Evolutionary conservation across 1,284 basidiomycete species (phyloP).

Genomic region (Trichosporon coremiiforme): DNA sequence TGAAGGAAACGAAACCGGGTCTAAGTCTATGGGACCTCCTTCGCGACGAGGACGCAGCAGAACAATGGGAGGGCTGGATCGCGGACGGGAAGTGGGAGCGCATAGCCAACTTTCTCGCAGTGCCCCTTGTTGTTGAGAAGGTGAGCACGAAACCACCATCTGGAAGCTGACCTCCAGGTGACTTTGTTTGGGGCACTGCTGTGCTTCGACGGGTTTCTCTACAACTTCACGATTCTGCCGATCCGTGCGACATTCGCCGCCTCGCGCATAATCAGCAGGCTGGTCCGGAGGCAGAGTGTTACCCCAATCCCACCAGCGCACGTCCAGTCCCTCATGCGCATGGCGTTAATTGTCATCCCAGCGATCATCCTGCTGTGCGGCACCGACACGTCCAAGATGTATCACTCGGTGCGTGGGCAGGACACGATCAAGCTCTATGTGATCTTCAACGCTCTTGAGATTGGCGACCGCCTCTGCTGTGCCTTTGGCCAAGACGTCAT

Average conservation of each 20-base stretch:
- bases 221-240: conserved; percentile 96
- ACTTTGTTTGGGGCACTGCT: conserved; percentile 90
- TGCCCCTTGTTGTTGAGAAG: conserved; percentile 93
- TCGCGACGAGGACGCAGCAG: conserved; percentile 52
- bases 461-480: conserved; percentile 90
- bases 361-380: conserved; percentile 75
- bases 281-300: conserved; percentile 25
- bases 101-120: conserved; percentile 94
- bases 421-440: conserved; percentile 99
- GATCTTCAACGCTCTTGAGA: conserved; percentile 98
- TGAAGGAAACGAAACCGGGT: background rate
- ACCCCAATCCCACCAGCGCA: conserved; percentile 47
- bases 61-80: conserved; percentile 54
- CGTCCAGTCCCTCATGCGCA: conserved; percentile 65
- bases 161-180: conserved; percentile 62
- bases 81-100: conserved; percentile 65
- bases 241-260: conserved; percentile 78
- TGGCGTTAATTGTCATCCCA: conserved; percentile 73
- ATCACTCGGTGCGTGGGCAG: conserved; percentile 97
- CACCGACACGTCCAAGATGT: conserved; percentile 97
- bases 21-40: conserved; percentile 38
- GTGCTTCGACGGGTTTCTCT: conserved; percentile 95
- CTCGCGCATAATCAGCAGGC: conserved; percentile 60
- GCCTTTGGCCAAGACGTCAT: conserved; percentile 97
- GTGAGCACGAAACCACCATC: conserved; percentile 56